phyloP scores from a whole-genome alignment of 352 stramenopile species.

The Pythium dissotocum region DNA sequence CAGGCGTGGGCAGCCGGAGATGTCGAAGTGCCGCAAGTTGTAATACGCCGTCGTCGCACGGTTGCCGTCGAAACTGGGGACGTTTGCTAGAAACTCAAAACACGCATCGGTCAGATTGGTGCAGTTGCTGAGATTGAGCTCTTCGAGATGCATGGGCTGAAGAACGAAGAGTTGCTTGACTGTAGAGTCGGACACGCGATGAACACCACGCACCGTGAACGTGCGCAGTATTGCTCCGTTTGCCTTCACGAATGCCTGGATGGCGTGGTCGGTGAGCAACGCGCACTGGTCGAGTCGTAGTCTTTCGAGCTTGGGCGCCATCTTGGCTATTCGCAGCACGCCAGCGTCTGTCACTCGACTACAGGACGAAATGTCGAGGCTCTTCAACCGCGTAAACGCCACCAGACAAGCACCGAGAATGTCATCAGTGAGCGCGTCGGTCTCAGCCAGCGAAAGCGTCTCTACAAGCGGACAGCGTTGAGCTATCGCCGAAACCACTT shows the following conservation, averaged over 20 bases:
- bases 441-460: constrained; percentile 42
- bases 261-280: constrained; percentile 40
- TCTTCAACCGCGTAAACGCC: constrained; percentile 39
- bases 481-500: constrained; percentile 31
- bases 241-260: constrained; percentile 42
- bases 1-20: constrained; percentile 50
- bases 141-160: constrained; percentile 47
- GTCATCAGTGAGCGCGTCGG: constrained; percentile 56
- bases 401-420: constrained; percentile 38
- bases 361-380: constrained; percentile 53
- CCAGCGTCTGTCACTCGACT: constrained; percentile 55
- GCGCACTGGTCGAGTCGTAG: constrained; percentile 52
- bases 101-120: constrained; percentile 45
- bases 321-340: constrained; percentile 46
- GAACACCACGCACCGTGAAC: constrained; percentile 46
- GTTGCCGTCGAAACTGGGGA: constrained; percentile 58
- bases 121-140: constrained; percentile 63
- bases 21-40: constrained; percentile 44
- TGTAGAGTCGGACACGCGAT: constrained; percentile 37
- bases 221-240: constrained; percentile 34
- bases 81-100: constrained; percentile 56
- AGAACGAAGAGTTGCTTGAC: constrained; percentile 53
- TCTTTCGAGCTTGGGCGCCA: constrained; percentile 30
- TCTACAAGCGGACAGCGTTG: constrained; percentile 26
- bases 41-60: constrained; percentile 46